Conservation (phyloP, 2,329 filamentous ascomycete genomes). For the Sphaerulina vaccinii region DNA sequence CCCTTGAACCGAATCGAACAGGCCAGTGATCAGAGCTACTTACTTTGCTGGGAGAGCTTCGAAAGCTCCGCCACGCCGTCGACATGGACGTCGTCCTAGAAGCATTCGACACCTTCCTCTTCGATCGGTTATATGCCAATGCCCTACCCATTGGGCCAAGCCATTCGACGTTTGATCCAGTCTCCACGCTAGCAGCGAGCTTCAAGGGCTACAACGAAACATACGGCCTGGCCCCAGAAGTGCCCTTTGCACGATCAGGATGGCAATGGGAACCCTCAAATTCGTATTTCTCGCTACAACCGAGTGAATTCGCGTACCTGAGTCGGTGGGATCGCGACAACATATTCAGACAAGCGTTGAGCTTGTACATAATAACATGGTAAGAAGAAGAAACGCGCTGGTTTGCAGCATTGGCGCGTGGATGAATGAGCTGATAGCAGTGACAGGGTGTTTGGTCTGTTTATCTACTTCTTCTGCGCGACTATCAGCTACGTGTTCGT, state of each 20-base stretch:
- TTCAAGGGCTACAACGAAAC: slow-evolving; percentile 52
- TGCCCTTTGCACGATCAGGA: slow-evolving; percentile 20
- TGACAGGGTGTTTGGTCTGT: slow-evolving; percentile 76
- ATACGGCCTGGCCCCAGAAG: slow-evolving; percentile 19
- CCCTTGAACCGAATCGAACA: not conserved
- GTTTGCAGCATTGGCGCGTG: not conserved
- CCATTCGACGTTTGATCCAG: slow-evolving; percentile 54
- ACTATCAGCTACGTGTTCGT: slow-evolving; percentile 81
- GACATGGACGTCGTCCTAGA: slow-evolving; percentile 92
- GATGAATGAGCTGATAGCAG: not conserved
- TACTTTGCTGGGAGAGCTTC: slow-evolving; percentile 8
- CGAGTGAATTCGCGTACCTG: slow-evolving; percentile 73
- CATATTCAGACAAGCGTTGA: slow-evolving; percentile 68
- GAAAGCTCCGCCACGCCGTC: slow-evolving; percentile 24
- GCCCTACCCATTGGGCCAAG: slow-evolving; percentile 59
- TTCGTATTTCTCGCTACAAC: slow-evolving; percentile 65
- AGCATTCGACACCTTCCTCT: slow-evolving; percentile 74
- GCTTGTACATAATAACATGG: slow-evolving; percentile 84
- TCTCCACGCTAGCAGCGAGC: slow-evolving; percentile 51
- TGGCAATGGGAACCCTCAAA: slow-evolving; percentile 71
- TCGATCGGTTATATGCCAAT: slow-evolving; percentile 75
- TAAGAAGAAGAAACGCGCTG: slow-evolving; percentile 42
- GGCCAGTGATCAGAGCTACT: slow-evolving; percentile 1
- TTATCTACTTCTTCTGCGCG: slow-evolving; percentile 83
- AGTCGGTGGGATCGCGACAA: slow-evolving; percentile 78